Evolutionary conservation across 768 basidiomycete species (phyloP).

Genomic region (Lyophyllum decastes): DNA sequence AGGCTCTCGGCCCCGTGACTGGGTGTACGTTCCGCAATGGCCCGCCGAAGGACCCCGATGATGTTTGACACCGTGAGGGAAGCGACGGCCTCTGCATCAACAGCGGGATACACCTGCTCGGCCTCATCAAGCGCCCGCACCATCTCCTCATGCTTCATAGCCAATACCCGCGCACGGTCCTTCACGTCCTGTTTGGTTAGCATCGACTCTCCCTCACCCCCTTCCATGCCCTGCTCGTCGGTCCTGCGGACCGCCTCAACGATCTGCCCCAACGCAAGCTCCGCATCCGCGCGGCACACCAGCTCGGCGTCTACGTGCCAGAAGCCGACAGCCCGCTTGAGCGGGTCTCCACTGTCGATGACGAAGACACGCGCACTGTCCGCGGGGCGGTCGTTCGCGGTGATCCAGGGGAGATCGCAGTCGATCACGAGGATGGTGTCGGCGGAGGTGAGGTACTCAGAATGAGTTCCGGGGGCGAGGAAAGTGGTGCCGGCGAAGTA

Average conservation of each 20-base stretch:
- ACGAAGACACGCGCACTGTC: conserved; percentile 54
- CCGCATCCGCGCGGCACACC: conserved; percentile 58
- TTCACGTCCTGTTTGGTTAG: conserved; percentile 16
- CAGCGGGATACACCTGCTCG: conserved; percentile 28
- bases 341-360: conserved; percentile 62
- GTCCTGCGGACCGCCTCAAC: conserved; percentile 32
- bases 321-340: conserved; percentile 43
- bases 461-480: conserved; percentile 45
- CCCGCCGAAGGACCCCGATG: conserved; percentile 45
- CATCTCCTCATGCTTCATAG: conserved; percentile 24
- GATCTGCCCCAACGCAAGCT: conserved; percentile 52
- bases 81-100: conserved; percentile 11
- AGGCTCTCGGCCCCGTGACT: conserved; percentile 40
- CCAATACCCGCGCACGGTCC: conserved; percentile 14
- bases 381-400: conserved; percentile 44
- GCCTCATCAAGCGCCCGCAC: conserved; percentile 23
- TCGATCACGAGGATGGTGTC: conserved; percentile 71
- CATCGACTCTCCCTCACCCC: conserved; percentile 3
- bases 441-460: conserved; percentile 47
- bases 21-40: conserved; percentile 38
- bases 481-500: conserved; percentile 54
- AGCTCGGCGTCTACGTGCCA: conserved; percentile 45
- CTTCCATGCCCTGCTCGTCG: conserved; percentile 16
- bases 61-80: conserved; percentile 47
- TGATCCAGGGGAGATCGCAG: conserved; percentile 67